Conservation (phyloP, 83 land plant genomes). For the Isoetes engelmannii region DNA sequence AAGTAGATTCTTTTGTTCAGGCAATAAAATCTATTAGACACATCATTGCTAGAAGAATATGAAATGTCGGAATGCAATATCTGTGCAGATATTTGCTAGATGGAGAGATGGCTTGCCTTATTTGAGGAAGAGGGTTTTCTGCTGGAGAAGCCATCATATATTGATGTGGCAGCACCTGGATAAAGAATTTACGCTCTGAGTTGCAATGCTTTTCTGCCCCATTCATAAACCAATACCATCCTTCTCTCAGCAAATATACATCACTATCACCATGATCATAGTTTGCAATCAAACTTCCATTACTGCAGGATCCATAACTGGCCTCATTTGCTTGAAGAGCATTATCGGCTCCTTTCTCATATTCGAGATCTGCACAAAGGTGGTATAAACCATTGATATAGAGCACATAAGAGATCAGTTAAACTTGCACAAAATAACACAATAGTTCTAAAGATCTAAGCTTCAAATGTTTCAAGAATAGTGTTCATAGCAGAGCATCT, state of each 20-base stretch:
- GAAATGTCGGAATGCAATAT: too few species aligned
- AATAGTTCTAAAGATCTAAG: neutral
- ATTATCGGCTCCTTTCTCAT: neutral
- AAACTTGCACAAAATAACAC: neutral
- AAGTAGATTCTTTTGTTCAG: too few species aligned
- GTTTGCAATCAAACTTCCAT: neutral
- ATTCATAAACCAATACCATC: neutral
- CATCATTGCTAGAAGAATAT: too few species aligned
- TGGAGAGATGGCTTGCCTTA: too few species aligned
- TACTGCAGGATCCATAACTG: neutral
- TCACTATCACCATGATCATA: neutral
- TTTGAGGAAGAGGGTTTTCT: too few species aligned
- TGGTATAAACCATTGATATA: neutral
- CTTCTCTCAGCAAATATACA: neutral
- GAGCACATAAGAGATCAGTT: neutral
- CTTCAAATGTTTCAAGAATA: neutral
- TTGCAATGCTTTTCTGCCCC: neutral
- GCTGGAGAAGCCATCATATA: too few species aligned
- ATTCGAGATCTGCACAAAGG: neutral
- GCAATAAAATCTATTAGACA: too few species aligned
- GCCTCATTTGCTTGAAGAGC: neutral
- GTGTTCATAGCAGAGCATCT: neutral
- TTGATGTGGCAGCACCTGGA: neutral
- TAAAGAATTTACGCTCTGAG: neutral
- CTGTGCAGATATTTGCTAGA: too few species aligned